A percentile compares a stretch with the other conserved stretches of the same genome.
These are phyloP conservation scores for Turritis glabra DNA, from an alignment of 345 rosid genomes.

Conservation along the genomic window DNA sequence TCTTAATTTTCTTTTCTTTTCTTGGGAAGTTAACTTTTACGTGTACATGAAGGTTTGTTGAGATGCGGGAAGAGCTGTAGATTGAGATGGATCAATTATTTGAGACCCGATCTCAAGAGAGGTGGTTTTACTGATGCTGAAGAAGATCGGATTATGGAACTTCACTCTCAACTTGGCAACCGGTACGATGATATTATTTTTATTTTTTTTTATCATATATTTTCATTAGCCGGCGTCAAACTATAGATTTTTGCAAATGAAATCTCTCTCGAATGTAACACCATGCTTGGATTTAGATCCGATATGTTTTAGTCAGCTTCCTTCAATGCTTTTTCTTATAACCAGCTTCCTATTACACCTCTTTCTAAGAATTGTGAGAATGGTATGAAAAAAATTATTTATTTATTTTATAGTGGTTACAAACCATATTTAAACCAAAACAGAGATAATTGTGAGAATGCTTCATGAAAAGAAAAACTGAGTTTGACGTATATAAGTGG, in stretches of 20 bases:
- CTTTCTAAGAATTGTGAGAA: too few species aligned
- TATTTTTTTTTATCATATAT: background rate
- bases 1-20: background rate
- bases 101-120: conserved; percentile 89
- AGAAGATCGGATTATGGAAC: conserved; percentile 77
- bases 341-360: too few species aligned
- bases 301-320: background rate
- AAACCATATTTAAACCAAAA: background rate
- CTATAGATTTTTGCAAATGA: background rate
- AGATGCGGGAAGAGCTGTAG: conserved; percentile 96
- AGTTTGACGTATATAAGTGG: background rate
- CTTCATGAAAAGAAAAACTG: background rate
- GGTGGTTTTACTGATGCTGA: conserved; percentile 80
- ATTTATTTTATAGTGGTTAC: background rate
- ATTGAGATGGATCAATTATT: conserved; percentile 91
- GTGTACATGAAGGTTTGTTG: conserved; percentile 55
- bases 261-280: background rate
- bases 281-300: background rate
- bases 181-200: conserved; percentile 42
- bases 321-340: too few species aligned
- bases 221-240: background rate
- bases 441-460: background rate
- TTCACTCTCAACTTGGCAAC: conserved; percentile 82
- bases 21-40: background rate
- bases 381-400: too few species aligned